These are phyloP conservation scores for Phytophthora palmivora DNA, from an alignment of 352 stramenopile species.

Conservation along the genomic window DNA sequence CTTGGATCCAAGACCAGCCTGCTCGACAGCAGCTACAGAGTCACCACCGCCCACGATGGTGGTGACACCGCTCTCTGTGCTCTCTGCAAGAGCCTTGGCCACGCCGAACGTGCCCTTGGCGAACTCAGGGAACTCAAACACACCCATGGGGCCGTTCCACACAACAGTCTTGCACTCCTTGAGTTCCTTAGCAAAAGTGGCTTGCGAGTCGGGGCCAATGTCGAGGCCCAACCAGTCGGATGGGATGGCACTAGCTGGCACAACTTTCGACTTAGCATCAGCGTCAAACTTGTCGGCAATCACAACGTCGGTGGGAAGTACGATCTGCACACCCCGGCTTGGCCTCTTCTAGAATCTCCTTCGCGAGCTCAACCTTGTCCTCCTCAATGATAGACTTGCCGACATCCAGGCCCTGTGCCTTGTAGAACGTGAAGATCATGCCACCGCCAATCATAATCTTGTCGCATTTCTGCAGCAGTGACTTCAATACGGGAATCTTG, in stretches of 20 bases:
- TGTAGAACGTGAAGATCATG: slow-evolving; percentile 99
- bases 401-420: slow-evolving; percentile 94
- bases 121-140: slow-evolving; percentile 98
- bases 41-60: slow-evolving; percentile 96
- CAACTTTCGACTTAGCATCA: slow-evolving; percentile 65
- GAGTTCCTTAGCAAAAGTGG: slow-evolving; percentile 84
- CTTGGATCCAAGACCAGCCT: slow-evolving; percentile 90
- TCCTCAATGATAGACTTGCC: slow-evolving; percentile 96
- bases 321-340: slow-evolving; percentile 91
- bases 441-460: slow-evolving; percentile 96
- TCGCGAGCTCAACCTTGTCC: slow-evolving; percentile 93
- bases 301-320: slow-evolving; percentile 94
- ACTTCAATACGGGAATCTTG: slow-evolving; percentile 98
- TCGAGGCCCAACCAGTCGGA: slow-evolving; percentile 97
- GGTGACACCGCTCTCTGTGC: slow-evolving; percentile 80
- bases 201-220: slow-evolving; percentile 69
- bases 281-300: slow-evolving; percentile 91
- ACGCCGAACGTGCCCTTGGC: slow-evolving; percentile 94
- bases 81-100: slow-evolving; percentile 92
- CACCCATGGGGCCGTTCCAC: slow-evolving; percentile 97
- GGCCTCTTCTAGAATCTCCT: slow-evolving; percentile 92
- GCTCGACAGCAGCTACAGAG: slow-evolving; percentile 95
- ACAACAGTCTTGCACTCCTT: slow-evolving; percentile 91
- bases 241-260: slow-evolving; percentile 89
- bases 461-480: slow-evolving; percentile 95